Percentiles rank a stretch among this genome's conserved stretches.
Evolutionary conservation across 2,329 filamentous ascomycete genomes (phyloP).

Genomic region (Botryotinia convoluta): DNA sequence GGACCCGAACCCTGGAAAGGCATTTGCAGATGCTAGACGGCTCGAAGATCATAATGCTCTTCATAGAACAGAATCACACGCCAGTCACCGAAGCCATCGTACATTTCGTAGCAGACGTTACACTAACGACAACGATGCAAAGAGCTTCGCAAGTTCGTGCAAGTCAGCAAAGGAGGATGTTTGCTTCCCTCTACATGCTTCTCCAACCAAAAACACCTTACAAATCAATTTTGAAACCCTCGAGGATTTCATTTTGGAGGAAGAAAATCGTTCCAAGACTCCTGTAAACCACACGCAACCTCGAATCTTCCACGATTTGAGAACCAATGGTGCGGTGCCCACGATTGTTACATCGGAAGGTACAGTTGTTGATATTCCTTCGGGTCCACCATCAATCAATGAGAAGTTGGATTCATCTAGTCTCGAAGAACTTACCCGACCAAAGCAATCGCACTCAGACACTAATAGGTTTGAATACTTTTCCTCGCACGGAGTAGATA

Average conservation of each 20-base stretch:
- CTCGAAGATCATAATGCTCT: slow-evolving; percentile 60
- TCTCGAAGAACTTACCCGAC: slow-evolving; percentile 27
- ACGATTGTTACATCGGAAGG: slow-evolving; percentile 49
- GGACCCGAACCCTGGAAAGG: slow-evolving; percentile 84
- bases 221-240: slow-evolving; percentile 91
- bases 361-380: slow-evolving; percentile 55
- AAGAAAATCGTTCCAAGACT: slow-evolving; percentile 48
- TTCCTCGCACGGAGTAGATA: slow-evolving; percentile 90
- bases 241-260: slow-evolving; percentile 80
- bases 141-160: slow-evolving; percentile 59
- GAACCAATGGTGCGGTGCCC: slow-evolving; percentile 25
- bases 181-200: slow-evolving; percentile 72
- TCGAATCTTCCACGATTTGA: slow-evolving; percentile 38
- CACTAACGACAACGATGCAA: slow-evolving; percentile 60
- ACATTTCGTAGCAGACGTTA: slow-evolving; percentile 56
- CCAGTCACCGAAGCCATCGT: slow-evolving; percentile 58
- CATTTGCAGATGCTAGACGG: slow-evolving; percentile 83
- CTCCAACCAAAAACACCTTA: slow-evolving; percentile 72
- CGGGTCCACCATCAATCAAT: slow-evolving; percentile 43
- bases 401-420: slow-evolving; percentile 53
- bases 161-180: slow-evolving; percentile 82
- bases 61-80: slow-evolving; percentile 68
- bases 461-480: slow-evolving; percentile 93
- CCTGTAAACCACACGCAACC: slow-evolving; percentile 36
- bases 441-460: slow-evolving; percentile 48